A percentile compares a stretch with the other conserved stretches of the same genome.
Evolutionary conservation across 2,329 filamentous ascomycete genomes (phyloP).

Genomic region (Fusarium anguioides): DNA sequence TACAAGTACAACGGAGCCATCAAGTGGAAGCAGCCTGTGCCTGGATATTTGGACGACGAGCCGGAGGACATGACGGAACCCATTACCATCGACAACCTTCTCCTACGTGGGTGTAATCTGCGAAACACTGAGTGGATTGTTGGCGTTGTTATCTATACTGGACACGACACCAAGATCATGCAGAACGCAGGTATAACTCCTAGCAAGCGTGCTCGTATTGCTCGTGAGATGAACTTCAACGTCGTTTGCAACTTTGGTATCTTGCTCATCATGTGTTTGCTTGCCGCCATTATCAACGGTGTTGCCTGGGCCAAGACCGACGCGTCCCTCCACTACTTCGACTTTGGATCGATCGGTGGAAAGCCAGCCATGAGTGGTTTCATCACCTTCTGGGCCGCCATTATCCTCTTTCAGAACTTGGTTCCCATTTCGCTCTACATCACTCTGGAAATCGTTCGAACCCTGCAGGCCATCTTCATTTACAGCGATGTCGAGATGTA

Average conservation of each 20-base stretch:
- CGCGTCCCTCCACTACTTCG: constrained; percentile 83
- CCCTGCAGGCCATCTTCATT: constrained; percentile 94
- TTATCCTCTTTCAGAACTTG: constrained; percentile 98
- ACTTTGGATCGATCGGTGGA: constrained; percentile 84
- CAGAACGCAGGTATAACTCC: constrained; percentile 96
- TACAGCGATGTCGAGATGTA: constrained; percentile 98
- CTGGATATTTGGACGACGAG: constrained; percentile 69
- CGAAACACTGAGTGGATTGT: constrained; percentile 97
- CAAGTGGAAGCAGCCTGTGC: constrained; percentile 82
- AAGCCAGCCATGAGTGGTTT: constrained; percentile 84
- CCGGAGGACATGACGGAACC: constrained; percentile 88
- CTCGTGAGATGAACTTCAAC: constrained; percentile 95
- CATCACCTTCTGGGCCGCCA: constrained; percentile 94
- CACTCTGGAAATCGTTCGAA: constrained; percentile 93
- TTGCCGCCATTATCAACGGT: constrained; percentile 87
- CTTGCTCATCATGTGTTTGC: constrained; percentile 87
- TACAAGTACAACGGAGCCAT: constrained; percentile 95
- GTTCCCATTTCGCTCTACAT: constrained; percentile 98
- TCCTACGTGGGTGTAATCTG: constrained; percentile 91
- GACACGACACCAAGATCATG: constrained; percentile 98
- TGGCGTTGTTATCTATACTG: constrained; percentile 92
- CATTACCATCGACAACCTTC: constrained; percentile 92
- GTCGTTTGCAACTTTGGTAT: constrained; percentile 97
- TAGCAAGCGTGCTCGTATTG: constrained; percentile 90
- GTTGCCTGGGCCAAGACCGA: constrained; percentile 80